Conservation (phyloP, 495 filamentous ascomycete species). For the Penicillium daleae region DNA sequence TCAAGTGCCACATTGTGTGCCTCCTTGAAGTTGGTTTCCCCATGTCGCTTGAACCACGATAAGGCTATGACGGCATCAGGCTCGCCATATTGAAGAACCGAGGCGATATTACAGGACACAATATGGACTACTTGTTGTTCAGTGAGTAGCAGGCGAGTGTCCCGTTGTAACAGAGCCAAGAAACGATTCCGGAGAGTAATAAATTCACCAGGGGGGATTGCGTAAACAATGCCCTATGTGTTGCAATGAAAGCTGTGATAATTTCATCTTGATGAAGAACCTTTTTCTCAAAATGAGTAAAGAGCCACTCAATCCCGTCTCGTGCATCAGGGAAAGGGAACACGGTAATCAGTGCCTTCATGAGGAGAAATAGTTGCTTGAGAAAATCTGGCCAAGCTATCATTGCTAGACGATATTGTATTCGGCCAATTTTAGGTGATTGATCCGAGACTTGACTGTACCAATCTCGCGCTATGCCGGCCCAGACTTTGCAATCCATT, state of each 20-base stretch:
- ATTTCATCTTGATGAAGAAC: conserved; percentile 35
- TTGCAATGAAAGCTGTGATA: conserved; percentile 59
- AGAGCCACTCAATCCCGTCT: conserved; percentile 73
- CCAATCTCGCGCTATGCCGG: conserved; percentile 74
- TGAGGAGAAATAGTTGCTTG: conserved; percentile 77
- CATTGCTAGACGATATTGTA: conserved; percentile 75
- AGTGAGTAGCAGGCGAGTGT: conserved; percentile 62
- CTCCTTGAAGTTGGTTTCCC: too few species aligned
- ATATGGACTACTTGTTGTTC: conserved; percentile 64
- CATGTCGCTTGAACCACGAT: too few species aligned
- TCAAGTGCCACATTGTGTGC: too few species aligned
- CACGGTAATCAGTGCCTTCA: conserved; percentile 49
- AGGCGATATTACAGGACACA: conserved; percentile 55
- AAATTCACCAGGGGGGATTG: conserved; percentile 52
- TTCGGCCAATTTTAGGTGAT: conserved; percentile 68
- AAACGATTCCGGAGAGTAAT: conserved; percentile 53
- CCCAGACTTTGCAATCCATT: conserved; percentile 77
- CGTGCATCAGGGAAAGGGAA: conserved; percentile 62
- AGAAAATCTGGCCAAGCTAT: conserved; percentile 71
- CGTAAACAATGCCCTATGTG: conserved; percentile 69
- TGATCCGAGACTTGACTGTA: conserved; percentile 74
- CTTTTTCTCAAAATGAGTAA: conserved; percentile 57
- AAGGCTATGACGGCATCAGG: conserved; percentile 46
- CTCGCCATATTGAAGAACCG: conserved; percentile 64
- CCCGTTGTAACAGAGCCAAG: conserved; percentile 53